Evolutionary conservation across 208 protist species (phyloP), one percentile per base, ranked within the genome.

Genomic region (Acanthamoeba sp.): DNA sequence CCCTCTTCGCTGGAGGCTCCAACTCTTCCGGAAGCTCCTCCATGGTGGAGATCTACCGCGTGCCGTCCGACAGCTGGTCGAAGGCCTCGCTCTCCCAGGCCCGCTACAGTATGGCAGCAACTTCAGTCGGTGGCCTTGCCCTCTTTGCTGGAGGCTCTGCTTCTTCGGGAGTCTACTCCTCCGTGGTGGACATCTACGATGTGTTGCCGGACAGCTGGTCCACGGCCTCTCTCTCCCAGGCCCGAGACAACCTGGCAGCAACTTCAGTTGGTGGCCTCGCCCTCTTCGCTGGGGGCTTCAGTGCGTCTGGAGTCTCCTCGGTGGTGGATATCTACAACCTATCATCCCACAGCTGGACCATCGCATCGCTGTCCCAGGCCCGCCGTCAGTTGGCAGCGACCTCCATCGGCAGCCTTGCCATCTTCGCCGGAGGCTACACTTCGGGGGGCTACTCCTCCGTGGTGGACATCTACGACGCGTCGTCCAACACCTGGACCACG

Each of bases 381-480:
- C 66, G 66, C 66, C 16, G 38, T 9, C 9, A 38, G 29, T 3
- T 76, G 66, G 66, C n/a, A 6, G 36, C 66, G 6, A 76, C 66
- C n/a, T 16, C 36, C 29, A 20, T 20, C 20, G 66, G 66, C 66
- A 76, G 5, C 66, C 12, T 42, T 5, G 66, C 32, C 16, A 9
- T 76, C 66, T 76, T 76, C 38, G 66, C 66, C 5, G 66, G 66
- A 12, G 66, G 66, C n/a, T 32, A 4, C 66, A 36, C 9, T 24
- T 9, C 12, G 29, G 32, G 12, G 10, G n/a, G 1, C 16, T 38
- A 6, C 22, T 32, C 12, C 36, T 16, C 66, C 16, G n/a, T 76
- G 66, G 66, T 76, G 66, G 66, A 76, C 66, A 76, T 76, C 36
- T 76, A 38, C 66, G 38, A 76, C 66, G 66, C 32, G 22, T 10